Percentiles rank a stretch among this genome's conserved stretches.
Evolutionary conservation across 2,329 filamentous ascomycete species (phyloP).

Genomic region (Trichoderma sp.): DNA sequence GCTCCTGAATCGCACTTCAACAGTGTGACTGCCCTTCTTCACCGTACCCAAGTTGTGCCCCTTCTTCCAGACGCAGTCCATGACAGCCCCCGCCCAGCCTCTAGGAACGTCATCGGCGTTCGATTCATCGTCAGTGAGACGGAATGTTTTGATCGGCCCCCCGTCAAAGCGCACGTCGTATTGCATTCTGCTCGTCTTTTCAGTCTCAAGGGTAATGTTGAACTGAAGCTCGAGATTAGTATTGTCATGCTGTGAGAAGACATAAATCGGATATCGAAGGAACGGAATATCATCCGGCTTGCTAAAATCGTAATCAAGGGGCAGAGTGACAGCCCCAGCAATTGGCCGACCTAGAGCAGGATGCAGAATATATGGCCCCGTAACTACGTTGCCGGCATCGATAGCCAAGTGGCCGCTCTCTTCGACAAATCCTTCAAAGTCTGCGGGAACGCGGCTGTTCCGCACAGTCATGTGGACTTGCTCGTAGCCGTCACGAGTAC

Average conservation of each 20-base stretch:
- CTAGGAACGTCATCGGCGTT: constrained; percentile 42
- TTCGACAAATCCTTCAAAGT: constrained; percentile 38
- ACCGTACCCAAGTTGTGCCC: constrained; percentile 32
- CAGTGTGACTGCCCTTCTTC: constrained; percentile 29
- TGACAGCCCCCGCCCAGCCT: constrained; percentile 49
- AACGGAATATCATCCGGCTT: constrained; percentile 24
- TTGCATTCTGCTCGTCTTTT: constrained; percentile 47
- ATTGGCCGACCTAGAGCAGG: constrained; percentile 32
- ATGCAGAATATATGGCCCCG: constrained; percentile 29
- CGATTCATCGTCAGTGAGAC: constrained; percentile 32
- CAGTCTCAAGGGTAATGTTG: constrained; percentile 47
- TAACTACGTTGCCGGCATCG: constrained; percentile 30
- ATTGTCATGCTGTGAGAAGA: constrained; percentile 28
- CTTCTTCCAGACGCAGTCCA: constrained; percentile 49
- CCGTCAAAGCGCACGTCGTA: constrained; percentile 51
- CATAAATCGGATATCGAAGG: constrained; percentile 34
- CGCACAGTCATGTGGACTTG: constrained; percentile 31
- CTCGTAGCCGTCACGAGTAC: constrained; percentile 40
- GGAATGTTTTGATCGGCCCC: constrained; percentile 32
- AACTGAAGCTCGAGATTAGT: constrained; percentile 36
- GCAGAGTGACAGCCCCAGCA: constrained; percentile 26
- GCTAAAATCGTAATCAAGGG: constrained; percentile 23
- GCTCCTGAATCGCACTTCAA: constrained; percentile 33
- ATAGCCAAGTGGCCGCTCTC: constrained; percentile 36
- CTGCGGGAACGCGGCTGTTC: constrained; percentile 29